These are phyloP conservation scores for Rhodomyrtus tomentosa DNA, from an alignment of 345 rosid genomes.

Conservation along the genomic window DNA sequence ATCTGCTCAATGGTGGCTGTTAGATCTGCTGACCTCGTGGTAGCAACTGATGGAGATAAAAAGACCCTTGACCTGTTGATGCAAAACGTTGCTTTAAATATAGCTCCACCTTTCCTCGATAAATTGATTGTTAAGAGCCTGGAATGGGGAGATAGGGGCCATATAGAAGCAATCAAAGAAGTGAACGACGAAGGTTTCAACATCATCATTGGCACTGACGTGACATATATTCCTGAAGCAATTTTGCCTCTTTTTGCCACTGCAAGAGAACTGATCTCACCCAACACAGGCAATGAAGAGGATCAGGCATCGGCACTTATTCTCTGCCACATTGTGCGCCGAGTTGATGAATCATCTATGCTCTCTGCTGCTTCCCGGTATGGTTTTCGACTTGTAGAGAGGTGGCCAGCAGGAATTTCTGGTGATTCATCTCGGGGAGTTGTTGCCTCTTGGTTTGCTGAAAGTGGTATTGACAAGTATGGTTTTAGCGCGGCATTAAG, in stretches of 20 bases:
- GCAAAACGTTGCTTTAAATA: constrained; percentile 45
- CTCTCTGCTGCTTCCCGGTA: constrained; percentile 49
- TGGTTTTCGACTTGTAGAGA: constrained; percentile 61
- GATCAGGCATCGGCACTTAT: constrained; percentile 37
- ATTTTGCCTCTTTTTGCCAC: constrained; percentile 58
- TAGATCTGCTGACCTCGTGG: constrained; percentile 45
- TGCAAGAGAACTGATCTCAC: constrained; percentile 52
- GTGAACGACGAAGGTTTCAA: constrained; percentile 43
- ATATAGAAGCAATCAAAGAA: constrained; percentile 38
- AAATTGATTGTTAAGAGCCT: constrained; percentile 43
- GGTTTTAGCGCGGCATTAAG: constrained; percentile 52
- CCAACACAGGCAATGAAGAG: constrained; percentile 1
- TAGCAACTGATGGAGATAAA: constrained; percentile 71
- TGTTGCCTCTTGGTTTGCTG: constrained; percentile 47
- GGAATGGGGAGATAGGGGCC: constrained; percentile 65
- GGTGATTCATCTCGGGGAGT: constrained; percentile 21
- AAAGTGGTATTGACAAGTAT: constrained; percentile 7
- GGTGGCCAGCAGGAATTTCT: constrained; percentile 35
- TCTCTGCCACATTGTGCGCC: constrained; percentile 65
- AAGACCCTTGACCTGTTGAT: constrained; percentile 47
- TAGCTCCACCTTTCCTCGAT: constrained; percentile 20
- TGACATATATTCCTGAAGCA: constrained; percentile 62
- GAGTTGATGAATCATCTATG: constrained; percentile 64
- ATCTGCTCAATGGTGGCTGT: constrained; percentile 86
- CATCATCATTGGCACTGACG: constrained; percentile 77